A percentile compares a stretch with the other conserved stretches of the same genome.
phyloP scores from a whole-genome alignment of 2,329 filamentous ascomycete species.

The Verticillium isaacii region DNA sequence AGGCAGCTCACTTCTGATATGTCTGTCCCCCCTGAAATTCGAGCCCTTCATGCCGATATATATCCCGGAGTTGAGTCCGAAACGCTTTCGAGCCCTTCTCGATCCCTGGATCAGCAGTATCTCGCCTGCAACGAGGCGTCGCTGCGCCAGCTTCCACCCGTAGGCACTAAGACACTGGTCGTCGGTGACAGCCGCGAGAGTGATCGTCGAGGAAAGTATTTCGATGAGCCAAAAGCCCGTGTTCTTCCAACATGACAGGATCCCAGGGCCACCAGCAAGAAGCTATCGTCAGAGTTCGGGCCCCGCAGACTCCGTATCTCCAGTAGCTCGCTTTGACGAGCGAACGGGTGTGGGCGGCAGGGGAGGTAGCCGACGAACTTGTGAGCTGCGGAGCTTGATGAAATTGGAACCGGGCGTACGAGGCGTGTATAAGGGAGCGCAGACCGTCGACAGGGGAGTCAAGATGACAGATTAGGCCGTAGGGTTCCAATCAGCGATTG shows the following conservation, averaged over 20 bases:
- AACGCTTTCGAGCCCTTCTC: slow-evolving; percentile 61
- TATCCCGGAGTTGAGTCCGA: slow-evolving; percentile 16
- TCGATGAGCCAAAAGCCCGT: slow-evolving; percentile 45
- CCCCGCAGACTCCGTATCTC: slow-evolving; percentile 34
- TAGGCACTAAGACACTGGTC: slow-evolving; percentile 50
- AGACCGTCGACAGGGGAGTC: no score
- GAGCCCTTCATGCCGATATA: slow-evolving; percentile 42
- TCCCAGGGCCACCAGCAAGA: slow-evolving; percentile 25
- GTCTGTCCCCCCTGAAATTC: slow-evolving; percentile 60
- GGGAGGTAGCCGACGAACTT: not conserved
- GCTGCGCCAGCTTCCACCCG: slow-evolving; percentile 53
- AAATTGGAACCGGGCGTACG: no score
- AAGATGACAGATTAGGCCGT: no score
- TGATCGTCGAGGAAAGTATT: slow-evolving; percentile 67
- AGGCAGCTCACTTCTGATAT: slow-evolving; percentile 61
- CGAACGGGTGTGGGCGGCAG: slow-evolving; percentile 24
- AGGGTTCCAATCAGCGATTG: no score
- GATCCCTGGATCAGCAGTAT: slow-evolving; percentile 67
- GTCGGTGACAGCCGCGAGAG: slow-evolving; percentile 60
- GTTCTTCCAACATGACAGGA: slow-evolving; percentile 43
- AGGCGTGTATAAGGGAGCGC: no score
- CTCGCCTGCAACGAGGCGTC: slow-evolving; percentile 65
- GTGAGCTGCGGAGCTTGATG: no score
- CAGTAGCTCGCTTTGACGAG: slow-evolving; percentile 35
- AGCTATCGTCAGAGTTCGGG: slow-evolving; percentile 37